These are phyloP conservation scores for Neurospora crassa DNA, from an alignment of 2,329 filamentous ascomycete genomes.

Conservation along the genomic window DNA sequence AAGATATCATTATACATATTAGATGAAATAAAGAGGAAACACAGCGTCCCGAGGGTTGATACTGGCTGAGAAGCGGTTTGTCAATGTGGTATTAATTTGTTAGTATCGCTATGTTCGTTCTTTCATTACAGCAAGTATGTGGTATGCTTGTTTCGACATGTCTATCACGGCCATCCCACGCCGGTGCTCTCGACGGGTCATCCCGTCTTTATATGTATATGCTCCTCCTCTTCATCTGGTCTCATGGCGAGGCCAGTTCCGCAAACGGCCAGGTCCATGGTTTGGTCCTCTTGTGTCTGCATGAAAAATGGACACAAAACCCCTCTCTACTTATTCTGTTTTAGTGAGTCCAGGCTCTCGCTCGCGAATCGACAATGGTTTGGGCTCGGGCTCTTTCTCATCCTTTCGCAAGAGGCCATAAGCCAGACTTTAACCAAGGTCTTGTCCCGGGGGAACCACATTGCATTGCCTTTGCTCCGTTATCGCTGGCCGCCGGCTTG, in stretches of 20 bases:
- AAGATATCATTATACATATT: background rate
- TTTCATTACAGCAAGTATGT: background rate
- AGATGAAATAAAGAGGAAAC: background rate
- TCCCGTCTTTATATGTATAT: background rate
- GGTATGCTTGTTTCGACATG: background rate
- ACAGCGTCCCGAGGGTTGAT: too few species aligned
- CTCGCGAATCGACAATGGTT: background rate
- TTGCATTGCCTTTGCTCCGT: background rate
- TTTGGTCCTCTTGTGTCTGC: background rate
- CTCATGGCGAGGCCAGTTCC: background rate
- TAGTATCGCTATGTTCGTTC: background rate
- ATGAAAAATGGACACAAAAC: background rate
- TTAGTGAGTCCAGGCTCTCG: background rate
- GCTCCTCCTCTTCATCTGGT: background rate
- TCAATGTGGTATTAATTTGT: background rate
- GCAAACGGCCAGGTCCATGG: background rate
- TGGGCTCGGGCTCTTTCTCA: too few species aligned
- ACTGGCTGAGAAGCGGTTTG: background rate
- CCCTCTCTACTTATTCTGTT: background rate
- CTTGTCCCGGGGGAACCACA: too few species aligned
- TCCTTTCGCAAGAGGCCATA: too few species aligned
- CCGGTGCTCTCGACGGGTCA: background rate
- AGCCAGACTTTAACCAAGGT: too few species aligned
- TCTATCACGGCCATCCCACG: background rate
- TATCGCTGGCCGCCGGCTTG: background rate